phyloP scores from a whole-genome alignment of 768 basidiomycete genomes.

The Mycena floridula region DNA sequence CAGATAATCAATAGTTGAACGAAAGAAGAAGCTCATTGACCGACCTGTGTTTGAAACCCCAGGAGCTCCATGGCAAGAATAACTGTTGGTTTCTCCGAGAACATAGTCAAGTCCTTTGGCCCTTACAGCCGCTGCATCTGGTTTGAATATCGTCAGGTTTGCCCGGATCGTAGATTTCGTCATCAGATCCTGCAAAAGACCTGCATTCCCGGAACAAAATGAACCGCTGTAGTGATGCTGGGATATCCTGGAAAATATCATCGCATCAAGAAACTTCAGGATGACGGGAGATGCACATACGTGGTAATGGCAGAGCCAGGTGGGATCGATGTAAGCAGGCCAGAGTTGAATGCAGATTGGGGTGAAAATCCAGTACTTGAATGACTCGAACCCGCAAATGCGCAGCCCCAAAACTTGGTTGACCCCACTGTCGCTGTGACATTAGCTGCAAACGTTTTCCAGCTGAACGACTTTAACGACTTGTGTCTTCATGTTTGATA shows the following conservation, averaged over 20 bases:
- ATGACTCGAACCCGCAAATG: slow-evolving; percentile 47
- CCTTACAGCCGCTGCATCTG: slow-evolving; percentile 48
- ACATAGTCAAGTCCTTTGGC: slow-evolving; percentile 47
- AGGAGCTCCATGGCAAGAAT: slow-evolving; percentile 30
- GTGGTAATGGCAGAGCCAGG: slow-evolving; percentile 47
- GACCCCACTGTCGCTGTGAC: slow-evolving; percentile 36
- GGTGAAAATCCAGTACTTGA: slow-evolving; percentile 49
- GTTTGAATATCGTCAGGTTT: slow-evolving; percentile 44
- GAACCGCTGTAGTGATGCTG: slow-evolving; percentile 50
- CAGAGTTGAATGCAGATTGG: slow-evolving; percentile 47
- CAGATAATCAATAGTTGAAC: too few species aligned
- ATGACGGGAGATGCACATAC: slow-evolving; percentile 26
- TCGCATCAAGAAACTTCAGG: background rate
- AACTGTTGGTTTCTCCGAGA: slow-evolving; percentile 58
- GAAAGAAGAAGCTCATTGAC: background rate
- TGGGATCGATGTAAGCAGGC: slow-evolving; percentile 36
- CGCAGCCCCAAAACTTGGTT: slow-evolving; percentile 40
- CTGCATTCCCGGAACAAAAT: slow-evolving; percentile 50
- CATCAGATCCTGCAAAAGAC: slow-evolving; percentile 59
- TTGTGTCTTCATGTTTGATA: too few species aligned
- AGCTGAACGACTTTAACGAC: slow-evolving; percentile 37
- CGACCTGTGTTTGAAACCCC: slow-evolving; percentile 2
- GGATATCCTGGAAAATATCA: slow-evolving; percentile 36
- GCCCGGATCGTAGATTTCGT: slow-evolving; percentile 50
- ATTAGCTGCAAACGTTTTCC: slow-evolving; percentile 46